A percentile compares a stretch with the other conserved stretches of the same genome.
These are phyloP conservation scores for Glycine tomentella DNA, from an alignment of 306 rosid species.

Conservation along the genomic window DNA sequence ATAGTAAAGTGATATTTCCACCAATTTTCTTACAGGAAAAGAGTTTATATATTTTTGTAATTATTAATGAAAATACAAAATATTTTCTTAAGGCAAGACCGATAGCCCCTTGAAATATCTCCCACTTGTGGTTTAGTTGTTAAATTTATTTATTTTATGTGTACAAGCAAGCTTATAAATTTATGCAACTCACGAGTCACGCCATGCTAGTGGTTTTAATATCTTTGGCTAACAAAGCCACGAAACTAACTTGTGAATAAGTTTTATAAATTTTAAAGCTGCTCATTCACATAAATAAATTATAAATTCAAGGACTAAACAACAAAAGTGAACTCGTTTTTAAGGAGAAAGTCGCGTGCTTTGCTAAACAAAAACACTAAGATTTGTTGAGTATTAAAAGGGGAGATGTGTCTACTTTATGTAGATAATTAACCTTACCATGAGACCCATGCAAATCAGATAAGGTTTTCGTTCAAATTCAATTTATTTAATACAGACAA, in stretches of 20 bases:
- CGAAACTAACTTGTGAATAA: neutral
- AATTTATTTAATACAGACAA: neutral
- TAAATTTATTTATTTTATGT: neutral
- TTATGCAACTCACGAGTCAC: neutral
- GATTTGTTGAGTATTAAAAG: slow-evolving; percentile 1
- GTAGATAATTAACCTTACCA: neutral
- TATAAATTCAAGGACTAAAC: neutral
- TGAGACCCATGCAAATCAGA: slow-evolving; percentile 26
- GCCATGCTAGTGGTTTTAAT: neutral
- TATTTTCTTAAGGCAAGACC: neutral
- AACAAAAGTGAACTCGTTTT: neutral
- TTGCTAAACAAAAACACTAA: neutral
- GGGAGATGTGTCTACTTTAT: neutral
- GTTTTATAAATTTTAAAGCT: neutral
- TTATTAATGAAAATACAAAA: neutral
- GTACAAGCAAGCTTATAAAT: neutral
- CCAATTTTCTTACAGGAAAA: neutral
- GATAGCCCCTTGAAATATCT: neutral
- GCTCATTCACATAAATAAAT: neutral
- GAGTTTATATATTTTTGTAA: neutral
- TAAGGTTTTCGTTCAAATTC: slow-evolving; percentile 17
- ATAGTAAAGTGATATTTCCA: neutral
- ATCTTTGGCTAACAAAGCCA: neutral
- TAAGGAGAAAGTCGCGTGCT: neutral
- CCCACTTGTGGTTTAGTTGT: neutral